Conservation (phyloP, 768 basidiomycete genomes). For the Pisolithus microcarpus region DNA sequence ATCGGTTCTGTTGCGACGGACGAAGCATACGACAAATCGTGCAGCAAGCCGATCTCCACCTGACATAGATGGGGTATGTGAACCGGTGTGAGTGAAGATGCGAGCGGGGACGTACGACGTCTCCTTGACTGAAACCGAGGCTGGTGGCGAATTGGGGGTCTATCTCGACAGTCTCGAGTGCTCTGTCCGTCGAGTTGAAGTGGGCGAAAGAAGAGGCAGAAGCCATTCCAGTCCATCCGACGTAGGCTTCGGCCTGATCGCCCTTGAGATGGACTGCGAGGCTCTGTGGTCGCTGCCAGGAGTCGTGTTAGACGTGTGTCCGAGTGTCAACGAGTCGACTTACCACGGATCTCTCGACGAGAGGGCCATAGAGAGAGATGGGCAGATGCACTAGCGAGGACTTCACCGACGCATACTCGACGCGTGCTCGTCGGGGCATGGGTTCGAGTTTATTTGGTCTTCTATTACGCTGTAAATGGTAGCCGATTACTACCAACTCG, state of each 20-base stretch:
- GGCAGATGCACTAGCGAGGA: constrained; percentile 94
- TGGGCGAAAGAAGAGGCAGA: constrained; percentile 67
- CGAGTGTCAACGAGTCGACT: constrained; percentile 26
- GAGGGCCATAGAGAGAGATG: constrained; percentile 84
- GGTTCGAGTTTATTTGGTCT: no score
- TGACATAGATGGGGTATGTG: constrained; percentile 23
- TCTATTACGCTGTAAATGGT: no score
- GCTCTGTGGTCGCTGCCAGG: constrained; percentile 66
- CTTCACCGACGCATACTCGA: constrained; percentile 75
- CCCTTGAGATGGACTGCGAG: constrained; percentile 63
- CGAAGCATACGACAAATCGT: constrained; percentile 70
- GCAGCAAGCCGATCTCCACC: constrained; percentile 89
- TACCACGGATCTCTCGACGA: constrained; percentile 84
- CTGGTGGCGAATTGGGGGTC: constrained; percentile 87
- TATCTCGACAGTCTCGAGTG: constrained; percentile 83
- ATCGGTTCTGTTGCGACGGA: constrained; percentile 82
- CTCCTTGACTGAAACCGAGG: constrained; percentile 68
- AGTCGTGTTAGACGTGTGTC: constrained; percentile 4
- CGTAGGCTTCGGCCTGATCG: constrained; percentile 45
- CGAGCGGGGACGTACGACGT: constrained; percentile 49
- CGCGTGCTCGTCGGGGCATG: constrained; percentile 69
- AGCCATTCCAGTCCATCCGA: constrained; percentile 97
- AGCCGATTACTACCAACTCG: no score
- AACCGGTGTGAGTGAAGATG: background rate
- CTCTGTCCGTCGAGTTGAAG: constrained; percentile 45